These are phyloP conservation scores for Boletus putidus DNA, from an alignment of 1,284 basidiomycete genomes.

Conservation along the genomic window DNA sequence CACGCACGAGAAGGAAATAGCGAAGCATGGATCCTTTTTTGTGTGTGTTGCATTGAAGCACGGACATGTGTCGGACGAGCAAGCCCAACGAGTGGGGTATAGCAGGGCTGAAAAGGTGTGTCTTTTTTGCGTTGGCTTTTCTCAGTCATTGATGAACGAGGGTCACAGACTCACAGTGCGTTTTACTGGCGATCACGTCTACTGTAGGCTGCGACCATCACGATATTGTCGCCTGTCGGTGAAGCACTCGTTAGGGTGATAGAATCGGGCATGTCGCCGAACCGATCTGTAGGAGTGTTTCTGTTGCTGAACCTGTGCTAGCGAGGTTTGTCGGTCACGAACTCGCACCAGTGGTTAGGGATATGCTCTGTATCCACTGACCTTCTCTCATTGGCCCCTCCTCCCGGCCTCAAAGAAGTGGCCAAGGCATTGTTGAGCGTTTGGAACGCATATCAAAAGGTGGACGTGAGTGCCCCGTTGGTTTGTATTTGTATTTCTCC, in stretches of 20 bases:
- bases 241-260: slow-evolving; percentile 23
- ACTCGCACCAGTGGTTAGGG: slow-evolving; percentile 27
- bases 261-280: slow-evolving; percentile 26
- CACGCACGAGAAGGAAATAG: slow-evolving; percentile 4
- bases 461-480: slow-evolving; percentile 52
- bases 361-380: slow-evolving; percentile 37
- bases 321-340: slow-evolving; percentile 27
- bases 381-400: slow-evolving; percentile 53
- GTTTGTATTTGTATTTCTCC: not conserved
- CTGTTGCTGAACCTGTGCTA: slow-evolving; percentile 10
- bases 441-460: slow-evolving; percentile 59
- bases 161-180: slow-evolving; percentile 27
- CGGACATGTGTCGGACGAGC: slow-evolving; percentile 6
- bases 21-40: slow-evolving; percentile 24
- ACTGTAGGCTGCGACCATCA: slow-evolving; percentile 30
- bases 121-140: not conserved
- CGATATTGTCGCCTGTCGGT: slow-evolving; percentile 30
- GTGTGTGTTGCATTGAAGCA: slow-evolving; percentile 17
- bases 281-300: not conserved
- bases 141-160: not conserved
- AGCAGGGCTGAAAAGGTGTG: slow-evolving; percentile 25
- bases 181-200: slow-evolving; percentile 33
- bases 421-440: slow-evolving; percentile 55
- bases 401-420: slow-evolving; percentile 55
- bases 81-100: slow-evolving; percentile 23